phyloP scores from a whole-genome alignment of 768 basidiomycete species.

The Galerina sulciceps region DNA sequence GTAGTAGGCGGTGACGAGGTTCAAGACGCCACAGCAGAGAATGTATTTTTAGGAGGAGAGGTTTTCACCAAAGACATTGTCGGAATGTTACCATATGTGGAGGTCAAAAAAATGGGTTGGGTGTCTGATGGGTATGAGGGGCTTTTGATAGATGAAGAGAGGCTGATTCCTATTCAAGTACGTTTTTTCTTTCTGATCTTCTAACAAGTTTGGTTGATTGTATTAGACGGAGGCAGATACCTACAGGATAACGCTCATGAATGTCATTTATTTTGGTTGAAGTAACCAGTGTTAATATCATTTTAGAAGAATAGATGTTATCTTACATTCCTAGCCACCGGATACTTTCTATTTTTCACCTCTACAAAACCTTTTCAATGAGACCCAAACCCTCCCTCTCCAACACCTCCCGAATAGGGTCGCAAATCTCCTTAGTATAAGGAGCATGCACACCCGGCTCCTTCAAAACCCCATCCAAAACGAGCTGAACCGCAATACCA shows the following conservation, averaged over 20 bases:
- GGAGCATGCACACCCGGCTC: conserved; percentile 84
- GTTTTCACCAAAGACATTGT: background rate
- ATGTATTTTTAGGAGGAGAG: background rate
- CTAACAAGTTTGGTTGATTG: no score
- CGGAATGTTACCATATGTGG: background rate
- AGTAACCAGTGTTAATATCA: no score
- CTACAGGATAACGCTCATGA: no score
- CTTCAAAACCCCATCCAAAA: conserved; percentile 84
- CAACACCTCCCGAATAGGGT: conserved; percentile 66
- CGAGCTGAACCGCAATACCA: conserved; percentile 90
- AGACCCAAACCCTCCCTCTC: conserved; percentile 80
- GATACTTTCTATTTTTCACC: background rate
- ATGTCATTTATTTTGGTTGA: no score
- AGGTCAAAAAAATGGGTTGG: background rate
- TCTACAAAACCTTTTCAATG: conserved; percentile 66
- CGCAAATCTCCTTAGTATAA: conserved; percentile 85
- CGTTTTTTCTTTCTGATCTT: no score
- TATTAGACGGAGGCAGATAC: no score
- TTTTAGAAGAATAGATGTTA: background rate
- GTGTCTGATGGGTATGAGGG: background rate
- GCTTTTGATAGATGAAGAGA: conserved; percentile 2
- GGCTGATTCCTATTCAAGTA: background rate
- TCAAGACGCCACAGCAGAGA: background rate
- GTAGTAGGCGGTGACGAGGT: background rate
- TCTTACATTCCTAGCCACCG: background rate